These are phyloP conservation scores for Physcia stellaris DNA, from an alignment of 495 filamentous ascomycete genomes.

Conservation along the genomic window DNA sequence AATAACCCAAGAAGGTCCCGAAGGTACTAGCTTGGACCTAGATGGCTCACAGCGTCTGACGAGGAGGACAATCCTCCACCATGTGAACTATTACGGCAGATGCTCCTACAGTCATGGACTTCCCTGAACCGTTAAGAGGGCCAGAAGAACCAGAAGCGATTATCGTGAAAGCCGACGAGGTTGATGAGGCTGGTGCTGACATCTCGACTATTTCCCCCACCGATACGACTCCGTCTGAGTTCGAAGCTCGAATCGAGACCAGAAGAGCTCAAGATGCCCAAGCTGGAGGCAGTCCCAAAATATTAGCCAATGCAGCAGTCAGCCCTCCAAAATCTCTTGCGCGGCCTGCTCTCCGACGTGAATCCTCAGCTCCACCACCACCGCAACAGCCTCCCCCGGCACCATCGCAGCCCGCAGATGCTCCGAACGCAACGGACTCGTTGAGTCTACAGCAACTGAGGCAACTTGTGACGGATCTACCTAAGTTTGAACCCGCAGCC, in stretches of 20 bases:
- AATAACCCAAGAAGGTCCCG: no score
- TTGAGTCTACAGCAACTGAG: slow-evolving; percentile 71
- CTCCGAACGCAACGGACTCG: slow-evolving; percentile 49
- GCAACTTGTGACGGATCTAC: slow-evolving; percentile 68
- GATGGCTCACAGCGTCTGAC: no score
- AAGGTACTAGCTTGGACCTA: no score
- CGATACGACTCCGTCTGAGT: slow-evolving; percentile 34
- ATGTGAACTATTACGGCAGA: no score
- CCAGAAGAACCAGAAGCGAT: slow-evolving; percentile 12
- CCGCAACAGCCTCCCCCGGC: slow-evolving; percentile 45
- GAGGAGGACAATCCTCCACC: no score
- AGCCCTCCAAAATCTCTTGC: slow-evolving; percentile 14
- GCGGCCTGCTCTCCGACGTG: slow-evolving; percentile 43
- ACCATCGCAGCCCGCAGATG: slow-evolving; percentile 38
- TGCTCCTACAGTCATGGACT: no score
- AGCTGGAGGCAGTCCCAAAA: slow-evolving; percentile 8
- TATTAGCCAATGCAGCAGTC: slow-evolving; percentile 12
- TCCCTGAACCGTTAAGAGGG: neutral
- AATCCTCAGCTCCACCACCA: slow-evolving; percentile 35
- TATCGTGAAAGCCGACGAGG: slow-evolving; percentile 40
- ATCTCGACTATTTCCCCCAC: slow-evolving; percentile 28
- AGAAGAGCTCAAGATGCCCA: slow-evolving; percentile 18
- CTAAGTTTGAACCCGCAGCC: slow-evolving; percentile 61
- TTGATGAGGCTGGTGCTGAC: slow-evolving; percentile 40
- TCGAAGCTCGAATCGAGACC: slow-evolving; percentile 31